Evolutionary conservation across 768 basidiomycete genomes (phyloP).

Genomic region (Psilocybe cyanescens): DNA sequence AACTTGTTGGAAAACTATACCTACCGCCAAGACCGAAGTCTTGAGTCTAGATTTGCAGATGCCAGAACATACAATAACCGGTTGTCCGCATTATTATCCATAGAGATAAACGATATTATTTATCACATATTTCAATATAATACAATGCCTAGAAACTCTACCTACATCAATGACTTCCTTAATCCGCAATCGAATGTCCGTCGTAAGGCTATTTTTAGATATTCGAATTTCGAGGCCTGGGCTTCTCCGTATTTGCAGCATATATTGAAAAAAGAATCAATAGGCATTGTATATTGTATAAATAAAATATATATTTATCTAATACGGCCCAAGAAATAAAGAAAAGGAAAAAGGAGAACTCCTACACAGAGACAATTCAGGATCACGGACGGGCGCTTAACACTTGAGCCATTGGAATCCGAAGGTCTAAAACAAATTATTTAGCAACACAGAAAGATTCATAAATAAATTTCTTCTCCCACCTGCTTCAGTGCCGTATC

Average conservation of each 20-base stretch:
- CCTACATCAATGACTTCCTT: too few species aligned
- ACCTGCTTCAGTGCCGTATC: conserved; percentile 17
- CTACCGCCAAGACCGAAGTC: too few species aligned
- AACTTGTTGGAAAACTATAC: too few species aligned
- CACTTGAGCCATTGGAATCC: conserved; percentile 26
- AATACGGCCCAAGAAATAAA: neutral
- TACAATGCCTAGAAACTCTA: too few species aligned
- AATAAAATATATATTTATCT: neutral
- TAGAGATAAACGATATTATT: too few species aligned
- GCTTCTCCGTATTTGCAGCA: too few species aligned
- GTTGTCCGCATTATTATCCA: too few species aligned
- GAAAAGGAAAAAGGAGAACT: neutral
- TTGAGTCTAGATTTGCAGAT: too few species aligned
- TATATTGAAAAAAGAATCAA: too few species aligned
- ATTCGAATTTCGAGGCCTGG: neutral
- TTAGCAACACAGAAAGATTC: neutral
- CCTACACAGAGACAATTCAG: neutral
- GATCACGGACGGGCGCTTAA: neutral
- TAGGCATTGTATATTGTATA: neutral
- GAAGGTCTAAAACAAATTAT: conserved; percentile 13
- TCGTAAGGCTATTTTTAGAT: neutral
- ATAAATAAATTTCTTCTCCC: neutral
- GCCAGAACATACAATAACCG: too few species aligned
- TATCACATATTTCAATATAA: too few species aligned
- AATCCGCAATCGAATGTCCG: neutral